These are phyloP conservation scores for Saccharomycopsis selenospora DNA, from an alignment of 805 yeast species.

Conservation along the genomic window DNA sequence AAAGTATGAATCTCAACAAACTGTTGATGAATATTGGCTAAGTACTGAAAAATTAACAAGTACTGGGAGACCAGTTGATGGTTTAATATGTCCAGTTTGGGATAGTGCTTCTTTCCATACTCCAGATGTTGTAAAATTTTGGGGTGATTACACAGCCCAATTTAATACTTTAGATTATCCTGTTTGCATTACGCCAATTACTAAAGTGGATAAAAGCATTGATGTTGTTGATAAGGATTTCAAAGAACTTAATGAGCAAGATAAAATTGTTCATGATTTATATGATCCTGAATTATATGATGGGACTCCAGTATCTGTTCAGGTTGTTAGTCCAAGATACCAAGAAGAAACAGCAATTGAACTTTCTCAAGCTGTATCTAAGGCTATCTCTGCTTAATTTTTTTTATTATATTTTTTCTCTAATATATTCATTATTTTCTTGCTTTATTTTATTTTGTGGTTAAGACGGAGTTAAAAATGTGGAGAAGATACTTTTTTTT, in stretches of 20 bases:
- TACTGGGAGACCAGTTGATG: constrained; percentile 38
- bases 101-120: constrained; percentile 35
- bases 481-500: no score
- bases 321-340: constrained; percentile 45
- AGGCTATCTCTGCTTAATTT: no score
- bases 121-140: constrained; percentile 18
- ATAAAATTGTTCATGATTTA: constrained; percentile 29
- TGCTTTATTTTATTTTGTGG: no score
- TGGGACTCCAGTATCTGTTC: constrained; percentile 51
- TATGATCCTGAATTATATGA: constrained; percentile 42
- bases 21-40: constrained; percentile 34
- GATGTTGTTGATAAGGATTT: constrained; percentile 26
- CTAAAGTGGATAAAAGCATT: constrained; percentile 32
- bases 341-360: constrained; percentile 52
- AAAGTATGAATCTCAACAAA: constrained; percentile 32
- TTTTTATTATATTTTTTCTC: no score
- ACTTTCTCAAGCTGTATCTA: constrained; percentile 27
- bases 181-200: constrained; percentile 38
- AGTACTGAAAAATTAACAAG: constrained; percentile 29
- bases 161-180: constrained; percentile 37
- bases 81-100: constrained; percentile 43
- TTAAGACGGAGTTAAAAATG: no score
- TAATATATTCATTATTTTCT: no score
- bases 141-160: constrained; percentile 39
- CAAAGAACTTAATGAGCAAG: constrained; percentile 29